A percentile compares a stretch with the other conserved stretches of the same genome.
Evolutionary conservation across 2,329 filamentous ascomycete genomes (phyloP).

Genomic region (Elsinoe necatrix): DNA sequence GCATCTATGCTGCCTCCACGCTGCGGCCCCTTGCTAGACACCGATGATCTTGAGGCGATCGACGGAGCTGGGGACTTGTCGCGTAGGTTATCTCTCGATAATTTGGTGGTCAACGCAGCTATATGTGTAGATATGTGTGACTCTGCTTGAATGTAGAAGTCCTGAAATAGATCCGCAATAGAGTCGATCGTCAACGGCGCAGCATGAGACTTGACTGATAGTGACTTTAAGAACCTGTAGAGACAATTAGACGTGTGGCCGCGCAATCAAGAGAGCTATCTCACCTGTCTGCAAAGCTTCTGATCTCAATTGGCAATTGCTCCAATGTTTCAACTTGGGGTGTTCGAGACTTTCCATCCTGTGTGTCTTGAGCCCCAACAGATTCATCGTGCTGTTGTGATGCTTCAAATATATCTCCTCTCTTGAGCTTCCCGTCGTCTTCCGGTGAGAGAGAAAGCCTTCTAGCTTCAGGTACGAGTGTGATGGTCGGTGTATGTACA

Average conservation of each 20-base stretch:
- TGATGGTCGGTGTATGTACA: conserved; percentile 35
- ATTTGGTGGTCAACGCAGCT: conserved; percentile 63
- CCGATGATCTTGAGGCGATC: conserved; percentile 48
- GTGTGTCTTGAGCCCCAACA: conserved; percentile 3
- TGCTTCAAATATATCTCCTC: conserved; percentile 33
- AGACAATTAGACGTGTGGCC: background rate
- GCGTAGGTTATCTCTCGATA: conserved; percentile 51
- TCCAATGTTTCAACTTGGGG: conserved; percentile 58
- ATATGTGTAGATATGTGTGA: conserved; percentile 82
- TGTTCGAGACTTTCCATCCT: conserved; percentile 19
- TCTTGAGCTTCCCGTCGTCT: conserved; percentile 24
- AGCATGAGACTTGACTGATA: conserved; percentile 78
- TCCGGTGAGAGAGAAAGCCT: conserved; percentile 31
- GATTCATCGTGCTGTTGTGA: conserved; percentile 25
- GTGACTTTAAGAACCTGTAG: conserved; percentile 75
- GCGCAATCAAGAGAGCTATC: conserved; percentile 15
- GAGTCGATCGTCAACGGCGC: conserved; percentile 75
- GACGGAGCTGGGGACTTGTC: conserved; percentile 48
- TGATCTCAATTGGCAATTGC: conserved; percentile 86
- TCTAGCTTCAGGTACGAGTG: conserved; percentile 37
- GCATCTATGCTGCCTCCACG: conserved; percentile 34
- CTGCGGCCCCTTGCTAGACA: conserved; percentile 33
- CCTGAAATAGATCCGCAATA: conserved; percentile 81
- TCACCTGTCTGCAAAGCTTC: conserved; percentile 81
- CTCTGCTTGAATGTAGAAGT: conserved; percentile 78